Percentiles rank a stretch among this genome's conserved stretches.
These are phyloP conservation scores for Ceratocystis smalleyi DNA, from an alignment of 2,329 filamentous ascomycete species.

Conservation along the genomic window DNA sequence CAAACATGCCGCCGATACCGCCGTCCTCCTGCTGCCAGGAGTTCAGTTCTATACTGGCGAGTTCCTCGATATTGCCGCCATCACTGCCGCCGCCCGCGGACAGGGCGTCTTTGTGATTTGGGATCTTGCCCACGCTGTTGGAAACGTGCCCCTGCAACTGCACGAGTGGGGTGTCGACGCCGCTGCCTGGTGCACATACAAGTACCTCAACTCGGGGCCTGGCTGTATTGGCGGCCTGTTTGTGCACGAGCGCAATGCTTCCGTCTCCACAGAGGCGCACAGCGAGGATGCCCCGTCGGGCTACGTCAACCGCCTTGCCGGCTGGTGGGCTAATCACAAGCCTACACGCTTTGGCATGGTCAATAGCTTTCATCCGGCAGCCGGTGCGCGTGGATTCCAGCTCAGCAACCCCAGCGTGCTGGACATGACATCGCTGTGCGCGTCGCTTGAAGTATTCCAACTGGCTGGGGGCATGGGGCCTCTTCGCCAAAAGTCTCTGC, in stretches of 20 bases:
- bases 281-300: slow-evolving; percentile 22
- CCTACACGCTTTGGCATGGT: slow-evolving; percentile 66
- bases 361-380: slow-evolving; percentile 60
- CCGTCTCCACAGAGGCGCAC: slow-evolving; percentile 27
- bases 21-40: slow-evolving; percentile 66
- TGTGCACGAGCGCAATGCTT: slow-evolving; percentile 60
- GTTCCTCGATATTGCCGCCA: slow-evolving; percentile 64
- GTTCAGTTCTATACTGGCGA: slow-evolving; percentile 91
- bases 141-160: slow-evolving; percentile 63
- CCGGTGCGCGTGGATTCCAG: slow-evolving; percentile 68
- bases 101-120: slow-evolving; percentile 63
- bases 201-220: slow-evolving; percentile 78
- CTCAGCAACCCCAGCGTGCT: slow-evolving; percentile 63
- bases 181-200: slow-evolving; percentile 86
- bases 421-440: slow-evolving; percentile 54
- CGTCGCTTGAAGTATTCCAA: slow-evolving; percentile 55
- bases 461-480: slow-evolving; percentile 45
- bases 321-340: slow-evolving; percentile 82
- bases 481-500: slow-evolving; percentile 50
- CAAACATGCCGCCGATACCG: slow-evolving; percentile 53
- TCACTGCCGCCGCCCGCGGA: slow-evolving; percentile 60
- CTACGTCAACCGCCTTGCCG: slow-evolving; percentile 54
- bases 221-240: slow-evolving; percentile 68
- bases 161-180: slow-evolving; percentile 90
- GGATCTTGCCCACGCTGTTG: slow-evolving; percentile 77